These are phyloP conservation scores for Scolecobasidium constrictum DNA, from an alignment of 2,329 filamentous ascomycete genomes.

Conservation along the genomic window DNA sequence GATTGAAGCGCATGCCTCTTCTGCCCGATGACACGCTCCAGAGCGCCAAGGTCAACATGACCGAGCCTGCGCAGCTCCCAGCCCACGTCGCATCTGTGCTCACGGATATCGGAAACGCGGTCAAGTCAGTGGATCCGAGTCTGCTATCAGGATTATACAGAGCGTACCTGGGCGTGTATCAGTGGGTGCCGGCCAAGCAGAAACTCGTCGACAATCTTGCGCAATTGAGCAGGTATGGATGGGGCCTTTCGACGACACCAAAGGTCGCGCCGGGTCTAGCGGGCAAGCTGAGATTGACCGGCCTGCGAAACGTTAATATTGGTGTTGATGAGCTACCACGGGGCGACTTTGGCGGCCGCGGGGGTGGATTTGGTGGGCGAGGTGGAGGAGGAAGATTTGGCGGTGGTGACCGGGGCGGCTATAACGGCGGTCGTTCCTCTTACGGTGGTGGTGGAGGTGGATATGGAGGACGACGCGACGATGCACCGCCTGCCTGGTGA, in stretches of 20 bases:
- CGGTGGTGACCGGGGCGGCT: background rate
- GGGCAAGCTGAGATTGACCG: constrained; percentile 4
- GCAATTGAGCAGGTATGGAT: constrained; percentile 33
- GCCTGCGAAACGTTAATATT: constrained; percentile 5
- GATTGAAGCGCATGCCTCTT: constrained; percentile 51
- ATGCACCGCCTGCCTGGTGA: no score
- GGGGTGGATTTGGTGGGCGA: background rate
- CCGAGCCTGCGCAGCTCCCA: constrained; percentile 28
- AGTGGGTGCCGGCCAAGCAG: constrained; percentile 30
- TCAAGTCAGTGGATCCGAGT: constrained; percentile 29
- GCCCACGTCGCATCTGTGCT: constrained; percentile 34
- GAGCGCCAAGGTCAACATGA: constrained; percentile 38
- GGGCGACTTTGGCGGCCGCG: constrained; percentile 3
- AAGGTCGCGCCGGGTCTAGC: constrained; percentile 18
- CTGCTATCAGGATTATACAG: constrained; percentile 42
- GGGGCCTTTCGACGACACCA: constrained; percentile 34
- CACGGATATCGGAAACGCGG: constrained; percentile 30
- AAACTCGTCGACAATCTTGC: constrained; percentile 33
- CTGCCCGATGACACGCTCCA: constrained; percentile 42
- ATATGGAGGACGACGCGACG: no score
- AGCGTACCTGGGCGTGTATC: constrained; percentile 44
- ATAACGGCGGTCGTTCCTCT: background rate
- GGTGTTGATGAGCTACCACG: constrained; percentile 11
- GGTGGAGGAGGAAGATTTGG: constrained; percentile 3
- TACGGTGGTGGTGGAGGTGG: constrained; percentile 2